phyloP scores from a whole-genome alignment of 176 grass and related monocot species.

The Phragmites australis region DNA sequence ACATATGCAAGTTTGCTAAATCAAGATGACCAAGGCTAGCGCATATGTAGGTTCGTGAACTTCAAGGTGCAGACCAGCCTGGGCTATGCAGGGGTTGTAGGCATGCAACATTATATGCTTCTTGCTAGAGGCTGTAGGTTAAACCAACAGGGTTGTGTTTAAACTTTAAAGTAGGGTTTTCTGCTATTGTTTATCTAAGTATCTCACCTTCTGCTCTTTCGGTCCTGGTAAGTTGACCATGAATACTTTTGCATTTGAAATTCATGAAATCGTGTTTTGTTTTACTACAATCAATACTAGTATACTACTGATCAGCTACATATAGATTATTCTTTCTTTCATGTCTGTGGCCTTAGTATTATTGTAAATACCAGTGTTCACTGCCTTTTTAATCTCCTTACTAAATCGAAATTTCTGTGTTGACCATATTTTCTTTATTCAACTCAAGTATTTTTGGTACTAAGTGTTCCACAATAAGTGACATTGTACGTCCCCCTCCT shows the following conservation, averaged over 20 bases:
- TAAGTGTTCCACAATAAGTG: neutral
- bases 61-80: neutral
- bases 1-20: slow-evolving; percentile 8
- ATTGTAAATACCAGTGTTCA: neutral
- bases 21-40: slow-evolving; percentile 9
- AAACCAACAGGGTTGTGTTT: neutral
- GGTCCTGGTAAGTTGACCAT: slow-evolving; percentile 21
- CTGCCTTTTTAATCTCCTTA: neutral
- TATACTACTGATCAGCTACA: slow-evolving; percentile 2
- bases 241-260: slow-evolving; percentile 27
- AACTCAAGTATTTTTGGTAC: neutral
- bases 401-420: neutral
- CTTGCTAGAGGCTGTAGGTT: slow-evolving; percentile 33
- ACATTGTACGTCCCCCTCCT: too few species aligned
- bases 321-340: neutral
- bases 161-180: neutral
- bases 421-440: neutral
- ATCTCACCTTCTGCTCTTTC: slow-evolving; percentile 3
- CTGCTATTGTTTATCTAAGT: neutral
- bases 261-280: neutral
- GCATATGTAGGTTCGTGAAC: slow-evolving; percentile 15
- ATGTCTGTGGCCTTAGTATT: neutral
- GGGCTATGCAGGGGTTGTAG: neutral
- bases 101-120: neutral
- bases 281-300: neutral